These are phyloP conservation scores for Arthrobotrys musiformis DNA, from an alignment of 2,329 filamentous ascomycete genomes.

Conservation along the genomic window DNA sequence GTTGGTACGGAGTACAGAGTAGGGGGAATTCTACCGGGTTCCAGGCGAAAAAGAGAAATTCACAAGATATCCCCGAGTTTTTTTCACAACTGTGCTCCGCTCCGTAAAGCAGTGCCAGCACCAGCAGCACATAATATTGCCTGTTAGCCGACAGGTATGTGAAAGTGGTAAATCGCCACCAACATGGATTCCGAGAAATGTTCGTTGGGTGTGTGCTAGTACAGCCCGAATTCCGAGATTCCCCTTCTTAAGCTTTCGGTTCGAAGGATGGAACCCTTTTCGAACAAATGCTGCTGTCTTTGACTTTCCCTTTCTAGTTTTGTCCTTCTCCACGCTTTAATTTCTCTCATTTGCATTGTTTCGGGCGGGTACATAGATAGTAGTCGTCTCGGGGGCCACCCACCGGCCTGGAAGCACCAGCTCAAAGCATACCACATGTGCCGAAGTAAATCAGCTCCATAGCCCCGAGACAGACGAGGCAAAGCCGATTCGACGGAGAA, in stretches of 20 bases:
- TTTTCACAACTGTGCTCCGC: too few species aligned
- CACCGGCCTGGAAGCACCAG: conserved; percentile 18
- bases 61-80: conserved; percentile 8
- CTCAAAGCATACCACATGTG: conserved; percentile 38
- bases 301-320: conserved; percentile 43
- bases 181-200: conserved; percentile 52
- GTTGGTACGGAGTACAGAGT: too few species aligned
- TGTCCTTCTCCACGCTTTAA: background rate
- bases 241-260: conserved; percentile 40
- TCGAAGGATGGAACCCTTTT: conserved; percentile 31
- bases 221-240: conserved; percentile 48
- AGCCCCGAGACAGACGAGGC: conserved; percentile 48
- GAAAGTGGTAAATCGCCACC: background rate
- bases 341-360: too few species aligned
- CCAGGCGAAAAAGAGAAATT: conserved; percentile 10
- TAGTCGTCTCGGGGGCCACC: conserved; percentile 47
- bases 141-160: conserved; percentile 19
- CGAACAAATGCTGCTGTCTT: background rate
- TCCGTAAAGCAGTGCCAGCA: too few species aligned
- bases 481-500: conserved; percentile 19
- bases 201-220: conserved; percentile 32
- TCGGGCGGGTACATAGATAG: too few species aligned
- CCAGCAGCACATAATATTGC: background rate
- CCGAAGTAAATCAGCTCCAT: conserved; percentile 52
- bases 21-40: background rate